Conservation (phyloP, 176 grass and related monocot species). For the Secale cereale region DNA sequence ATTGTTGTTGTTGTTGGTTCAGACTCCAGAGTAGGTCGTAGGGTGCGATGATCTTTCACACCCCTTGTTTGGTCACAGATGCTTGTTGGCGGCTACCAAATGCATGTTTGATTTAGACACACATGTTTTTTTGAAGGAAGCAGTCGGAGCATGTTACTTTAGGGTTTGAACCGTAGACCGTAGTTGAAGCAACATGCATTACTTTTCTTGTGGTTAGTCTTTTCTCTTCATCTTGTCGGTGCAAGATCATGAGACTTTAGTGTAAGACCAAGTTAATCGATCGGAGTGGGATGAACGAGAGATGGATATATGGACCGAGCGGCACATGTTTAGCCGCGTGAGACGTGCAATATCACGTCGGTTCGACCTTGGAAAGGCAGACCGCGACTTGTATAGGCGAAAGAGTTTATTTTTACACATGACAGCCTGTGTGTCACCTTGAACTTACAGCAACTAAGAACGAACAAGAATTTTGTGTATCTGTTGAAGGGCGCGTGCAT, state of each 20-base stretch:
- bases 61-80: background rate
- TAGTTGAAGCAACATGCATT: background rate
- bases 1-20: background rate
- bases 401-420: too few relatives aligned
- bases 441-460: too few relatives aligned
- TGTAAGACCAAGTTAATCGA: too few relatives aligned
- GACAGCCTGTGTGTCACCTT: too few relatives aligned
- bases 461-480: too few relatives aligned
- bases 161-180: background rate
- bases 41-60: background rate
- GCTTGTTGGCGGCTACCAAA: background rate
- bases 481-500: too few relatives aligned
- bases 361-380: too few relatives aligned
- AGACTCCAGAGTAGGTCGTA: background rate
- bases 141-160: background rate
- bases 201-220: background rate
- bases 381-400: too few relatives aligned
- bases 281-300: too few relatives aligned
- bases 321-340: too few relatives aligned
- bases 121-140: background rate
- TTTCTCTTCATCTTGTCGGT: background rate
- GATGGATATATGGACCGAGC: too few relatives aligned
- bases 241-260: background rate
- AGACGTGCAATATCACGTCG: too few relatives aligned
- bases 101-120: background rate